Evolutionary conservation across 78 protist species (phyloP).

Genomic region (Tieghemostelium lacteum): DNA sequence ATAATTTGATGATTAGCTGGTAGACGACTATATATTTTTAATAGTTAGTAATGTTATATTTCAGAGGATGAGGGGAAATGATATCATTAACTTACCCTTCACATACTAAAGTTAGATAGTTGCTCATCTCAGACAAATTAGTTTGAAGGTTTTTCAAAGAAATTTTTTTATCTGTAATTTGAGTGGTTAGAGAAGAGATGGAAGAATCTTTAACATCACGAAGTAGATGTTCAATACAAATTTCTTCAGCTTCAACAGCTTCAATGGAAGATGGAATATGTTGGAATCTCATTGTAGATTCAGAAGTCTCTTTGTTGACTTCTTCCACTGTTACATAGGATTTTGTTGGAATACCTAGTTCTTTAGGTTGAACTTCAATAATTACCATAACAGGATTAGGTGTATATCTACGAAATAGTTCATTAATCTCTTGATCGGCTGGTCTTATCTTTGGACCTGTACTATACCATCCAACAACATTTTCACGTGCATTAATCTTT

Average conservation of each 20-base stretch:
- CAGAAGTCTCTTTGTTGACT: constrained; percentile 87
- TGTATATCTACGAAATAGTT: constrained; percentile 87
- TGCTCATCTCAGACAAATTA: constrained; percentile 59
- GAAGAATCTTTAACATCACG: constrained; percentile 95
- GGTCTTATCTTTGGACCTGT: constrained; percentile 97
- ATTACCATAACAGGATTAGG: constrained; percentile 92
- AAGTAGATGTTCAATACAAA: constrained; percentile 99
- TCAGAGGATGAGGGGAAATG: neutral
- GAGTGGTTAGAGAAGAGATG: constrained; percentile 87
- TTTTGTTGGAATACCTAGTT: constrained; percentile 89
- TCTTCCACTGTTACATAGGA: constrained; percentile 94
- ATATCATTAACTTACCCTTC: constrained; percentile 24
- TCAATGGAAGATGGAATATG: constrained; percentile 95
- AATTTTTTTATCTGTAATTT: constrained; percentile 79
- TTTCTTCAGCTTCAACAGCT: constrained; percentile 96
- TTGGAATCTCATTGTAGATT: constrained; percentile 87
- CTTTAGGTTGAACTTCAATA: constrained; percentile 91
- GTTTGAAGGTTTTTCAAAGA: constrained; percentile 77
- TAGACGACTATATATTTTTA: constrained; percentile 57
- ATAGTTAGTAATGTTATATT: neutral
- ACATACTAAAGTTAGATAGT: constrained; percentile 64
- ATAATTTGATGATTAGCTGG: constrained; percentile 95
- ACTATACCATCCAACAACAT: constrained; percentile 98
- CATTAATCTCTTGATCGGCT: constrained; percentile 93
- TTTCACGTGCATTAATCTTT: constrained; percentile 95